Evolutionary conservation across 2,329 filamentous ascomycete species (phyloP).

Genomic region (Magnaporthiopsis rhizophila): DNA sequence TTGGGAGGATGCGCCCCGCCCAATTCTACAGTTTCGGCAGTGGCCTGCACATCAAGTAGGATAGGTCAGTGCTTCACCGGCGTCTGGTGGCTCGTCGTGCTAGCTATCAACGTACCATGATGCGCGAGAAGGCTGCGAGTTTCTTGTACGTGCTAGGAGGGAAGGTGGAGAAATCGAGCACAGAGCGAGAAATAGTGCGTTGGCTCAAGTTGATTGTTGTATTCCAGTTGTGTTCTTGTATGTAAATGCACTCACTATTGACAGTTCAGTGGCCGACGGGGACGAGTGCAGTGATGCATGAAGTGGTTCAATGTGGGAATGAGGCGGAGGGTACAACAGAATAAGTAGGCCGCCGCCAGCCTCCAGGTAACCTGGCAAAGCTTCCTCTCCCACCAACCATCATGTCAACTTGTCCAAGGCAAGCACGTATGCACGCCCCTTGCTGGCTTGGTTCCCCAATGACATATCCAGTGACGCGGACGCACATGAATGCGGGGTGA

Average conservation of each 20-base stretch:
- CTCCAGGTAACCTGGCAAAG: not conserved
- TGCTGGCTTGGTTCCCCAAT: not conserved
- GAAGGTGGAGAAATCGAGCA: too few relatives aligned
- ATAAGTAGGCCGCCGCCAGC: not conserved
- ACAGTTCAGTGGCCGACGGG: not conserved
- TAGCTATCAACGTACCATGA: not conserved
- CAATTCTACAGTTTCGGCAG: conserved; percentile 44
- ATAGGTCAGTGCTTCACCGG: not conserved
- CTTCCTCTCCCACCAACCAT: not conserved
- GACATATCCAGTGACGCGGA: not conserved
- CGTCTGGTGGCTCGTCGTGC: not conserved
- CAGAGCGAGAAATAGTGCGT: not conserved
- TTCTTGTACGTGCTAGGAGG: too few relatives aligned
- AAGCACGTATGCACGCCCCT: not conserved
- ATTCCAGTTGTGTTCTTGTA: not conserved
- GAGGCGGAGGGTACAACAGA: not conserved
- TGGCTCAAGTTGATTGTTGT: not conserved
- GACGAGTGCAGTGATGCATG: not conserved
- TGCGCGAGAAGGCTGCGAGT: not conserved
- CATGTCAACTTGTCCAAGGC: not conserved
- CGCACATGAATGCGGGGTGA: not conserved
- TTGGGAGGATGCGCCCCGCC: conserved; percentile 39
- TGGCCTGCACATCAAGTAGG: conserved; percentile 28
- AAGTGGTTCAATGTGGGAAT: not conserved
- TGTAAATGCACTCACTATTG: not conserved